Evolutionary conservation across 768 basidiomycete species (phyloP), one percentile per base, ranked within the genome.

Genomic region (Agaricus bisporus): DNA sequence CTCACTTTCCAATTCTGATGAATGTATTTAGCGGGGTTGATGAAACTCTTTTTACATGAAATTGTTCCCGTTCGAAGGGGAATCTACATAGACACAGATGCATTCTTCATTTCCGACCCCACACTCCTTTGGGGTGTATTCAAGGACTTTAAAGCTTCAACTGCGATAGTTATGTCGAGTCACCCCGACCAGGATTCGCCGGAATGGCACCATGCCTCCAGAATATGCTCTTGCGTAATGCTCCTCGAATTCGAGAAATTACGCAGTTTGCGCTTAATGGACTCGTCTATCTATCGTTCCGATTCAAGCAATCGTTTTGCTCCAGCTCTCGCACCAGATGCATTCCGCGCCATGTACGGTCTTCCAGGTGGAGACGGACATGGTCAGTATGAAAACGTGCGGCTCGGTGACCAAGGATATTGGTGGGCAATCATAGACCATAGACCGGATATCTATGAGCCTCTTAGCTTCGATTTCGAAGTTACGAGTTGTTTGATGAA

Each of bases 41-140:
- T 78, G 74, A 79, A 80, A 59, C 66, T 80, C 17, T 78, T 80
- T 62, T 68, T 79, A 41, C 77, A 79, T 56, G 77, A 80, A 60
- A 70, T 79, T 12, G 61, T 79, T 43, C 77, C 77, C 26, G 70
- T 78, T 44, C 66, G 67, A 53, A 74, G 69, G 60, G 70, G 70
- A n/a, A 77, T 79, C 52, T 80, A 69, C 59, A 61, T 80, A 49
- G 78, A 80, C 63, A 78, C 77, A 7, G 78, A 80, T 59, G 75
- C 78, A 1, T 65, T 79, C 51, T 75, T 79, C 63, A 70, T 78
- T 45, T 62, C 71, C 12, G 75, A 80, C 57, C 74, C 78, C 2
- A 63, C 66, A 9, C 66, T 76, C 32, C 70, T 78, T 17, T 78
- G 76, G 77, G 64, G 71, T 11, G 64, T 66, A 41, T 78, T 77